Percentiles rank a stretch among this genome's conserved stretches.
Evolutionary conservation across 2,329 filamentous ascomycete genomes (phyloP).

Genomic region (Aureobasidium sp.): DNA sequence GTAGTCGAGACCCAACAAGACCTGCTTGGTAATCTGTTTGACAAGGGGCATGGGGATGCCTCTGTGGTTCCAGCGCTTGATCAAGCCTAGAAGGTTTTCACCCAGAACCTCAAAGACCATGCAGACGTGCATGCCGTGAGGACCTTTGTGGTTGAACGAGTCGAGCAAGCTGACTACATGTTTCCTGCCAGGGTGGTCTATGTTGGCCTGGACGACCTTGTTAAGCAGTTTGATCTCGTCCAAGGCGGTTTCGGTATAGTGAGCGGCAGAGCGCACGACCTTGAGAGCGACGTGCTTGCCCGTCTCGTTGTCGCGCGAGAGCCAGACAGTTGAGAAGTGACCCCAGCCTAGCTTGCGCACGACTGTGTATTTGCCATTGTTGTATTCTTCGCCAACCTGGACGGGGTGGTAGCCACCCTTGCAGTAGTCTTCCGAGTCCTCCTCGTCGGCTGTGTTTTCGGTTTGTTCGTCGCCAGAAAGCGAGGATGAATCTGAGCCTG

Average conservation of each 20-base stretch:
- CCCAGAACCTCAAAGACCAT: conserved; percentile 99
- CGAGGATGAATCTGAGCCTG: conserved; percentile 62
- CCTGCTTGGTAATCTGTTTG: conserved; percentile 98
- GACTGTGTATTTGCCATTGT: conserved; percentile 92
- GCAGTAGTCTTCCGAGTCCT: conserved; percentile 98
- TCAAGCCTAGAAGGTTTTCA: conserved; percentile 87
- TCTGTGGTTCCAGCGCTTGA: conserved; percentile 97
- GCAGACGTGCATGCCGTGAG: conserved; percentile 92
- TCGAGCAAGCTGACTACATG: conserved; percentile 95
- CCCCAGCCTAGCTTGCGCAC: conserved; percentile 97
- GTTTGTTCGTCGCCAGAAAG: conserved; percentile 69
- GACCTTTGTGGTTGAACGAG: conserved; percentile 95
- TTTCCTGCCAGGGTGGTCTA: conserved; percentile 83
- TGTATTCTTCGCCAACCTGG: conserved; percentile 89
- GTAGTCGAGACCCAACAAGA: conserved; percentile 89
- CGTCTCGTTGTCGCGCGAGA: conserved; percentile 73
- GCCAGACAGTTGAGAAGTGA: conserved; percentile 96
- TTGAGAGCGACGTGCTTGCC: conserved; percentile 96
- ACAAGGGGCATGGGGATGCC: conserved; percentile 94
- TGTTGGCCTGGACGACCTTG: conserved; percentile 92
- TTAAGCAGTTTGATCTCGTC: conserved; percentile 98
- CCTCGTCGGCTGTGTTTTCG: conserved; percentile 93
- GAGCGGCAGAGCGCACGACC: conserved; percentile 91
- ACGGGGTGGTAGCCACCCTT: conserved; percentile 98
- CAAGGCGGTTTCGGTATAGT: conserved; percentile 98